A percentile compares a stretch with the other conserved stretches of the same genome.
Evolutionary conservation across 805 yeast genomes (phyloP).

Genomic region (Spathaspora sp.): DNA sequence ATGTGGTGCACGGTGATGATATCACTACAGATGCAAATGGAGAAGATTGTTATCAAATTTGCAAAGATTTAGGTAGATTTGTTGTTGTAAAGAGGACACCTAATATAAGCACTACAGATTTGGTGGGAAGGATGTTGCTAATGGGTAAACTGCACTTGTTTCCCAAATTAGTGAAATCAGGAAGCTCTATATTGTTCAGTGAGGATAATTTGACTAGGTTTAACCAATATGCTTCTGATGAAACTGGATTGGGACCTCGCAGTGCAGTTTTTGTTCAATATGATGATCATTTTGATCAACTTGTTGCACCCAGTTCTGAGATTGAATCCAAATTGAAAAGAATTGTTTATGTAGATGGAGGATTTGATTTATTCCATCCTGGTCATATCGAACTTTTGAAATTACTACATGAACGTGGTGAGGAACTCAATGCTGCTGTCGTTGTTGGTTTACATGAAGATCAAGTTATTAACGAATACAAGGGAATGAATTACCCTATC

Average conservation of each 20-base stretch:
- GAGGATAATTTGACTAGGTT: conserved; percentile 41
- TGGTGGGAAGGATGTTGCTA: conserved; percentile 82
- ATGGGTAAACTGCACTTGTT: conserved; percentile 57
- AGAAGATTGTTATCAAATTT: conserved; percentile 81
- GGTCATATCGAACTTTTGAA: conserved; percentile 81
- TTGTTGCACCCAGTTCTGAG: conserved; percentile 32
- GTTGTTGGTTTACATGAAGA: conserved; percentile 71
- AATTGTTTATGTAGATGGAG: conserved; percentile 67
- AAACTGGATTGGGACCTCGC: conserved; percentile 56
- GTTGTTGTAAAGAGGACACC: conserved; percentile 91
- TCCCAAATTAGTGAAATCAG: conserved; percentile 16
- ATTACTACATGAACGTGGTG: conserved; percentile 38
- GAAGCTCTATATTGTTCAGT: conserved; percentile 25
- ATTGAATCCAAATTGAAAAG: conserved; percentile 11
- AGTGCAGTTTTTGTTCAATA: conserved; percentile 52
- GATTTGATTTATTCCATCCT: conserved; percentile 89
- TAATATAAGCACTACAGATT: conserved; percentile 90
- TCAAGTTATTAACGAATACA: conserved; percentile 46
- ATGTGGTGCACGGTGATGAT: conserved; percentile 98
- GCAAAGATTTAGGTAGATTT: conserved; percentile 82
- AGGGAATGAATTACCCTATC: conserved; percentile 70
- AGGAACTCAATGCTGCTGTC: conserved; percentile 36
- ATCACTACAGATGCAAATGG: conserved; percentile 96
- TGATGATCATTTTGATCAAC: conserved; percentile 22
- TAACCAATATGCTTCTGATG: conserved; percentile 56